A percentile compares a stretch with the other conserved stretches of the same genome.
Conservation (phyloP, 179 eudicot species). For the Beta macrorhiza region DNA sequence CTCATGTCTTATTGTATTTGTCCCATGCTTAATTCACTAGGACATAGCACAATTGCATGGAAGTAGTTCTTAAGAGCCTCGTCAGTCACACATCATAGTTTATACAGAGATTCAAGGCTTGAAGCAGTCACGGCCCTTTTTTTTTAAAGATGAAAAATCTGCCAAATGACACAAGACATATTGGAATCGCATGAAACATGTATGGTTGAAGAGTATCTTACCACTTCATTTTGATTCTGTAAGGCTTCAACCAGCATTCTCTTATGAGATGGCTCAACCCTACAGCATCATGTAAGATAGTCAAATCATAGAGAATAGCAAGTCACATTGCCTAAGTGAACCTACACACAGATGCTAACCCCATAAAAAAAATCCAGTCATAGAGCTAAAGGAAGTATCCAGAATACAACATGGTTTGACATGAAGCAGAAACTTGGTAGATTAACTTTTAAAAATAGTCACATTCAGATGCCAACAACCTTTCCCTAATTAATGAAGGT, state of each 20-base stretch:
- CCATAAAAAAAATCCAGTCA: neutral
- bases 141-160: neutral
- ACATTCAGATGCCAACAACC: neutral
- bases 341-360: neutral
- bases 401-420: neutral
- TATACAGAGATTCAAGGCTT: too few species aligned
- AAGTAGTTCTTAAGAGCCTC: too few species aligned
- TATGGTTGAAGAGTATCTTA: conserved; percentile 24
- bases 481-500: neutral
- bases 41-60: too few species aligned
- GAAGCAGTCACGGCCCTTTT: too few species aligned
- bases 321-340: neutral
- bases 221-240: conserved; percentile 98
- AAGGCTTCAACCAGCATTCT: conserved; percentile 95
- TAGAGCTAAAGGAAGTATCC: neutral
- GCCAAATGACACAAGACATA: neutral
- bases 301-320: neutral
- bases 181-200: neutral
- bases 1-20: neutral
- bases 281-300: conserved; percentile 27
- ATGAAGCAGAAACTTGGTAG: neutral
- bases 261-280: conserved; percentile 99
- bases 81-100: too few species aligned
- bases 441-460: neutral
- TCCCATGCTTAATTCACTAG: too few species aligned